Evolutionary conservation across 176 grass and related monocot genomes (phyloP).

Genomic region (Phyllostachys edulis): DNA sequence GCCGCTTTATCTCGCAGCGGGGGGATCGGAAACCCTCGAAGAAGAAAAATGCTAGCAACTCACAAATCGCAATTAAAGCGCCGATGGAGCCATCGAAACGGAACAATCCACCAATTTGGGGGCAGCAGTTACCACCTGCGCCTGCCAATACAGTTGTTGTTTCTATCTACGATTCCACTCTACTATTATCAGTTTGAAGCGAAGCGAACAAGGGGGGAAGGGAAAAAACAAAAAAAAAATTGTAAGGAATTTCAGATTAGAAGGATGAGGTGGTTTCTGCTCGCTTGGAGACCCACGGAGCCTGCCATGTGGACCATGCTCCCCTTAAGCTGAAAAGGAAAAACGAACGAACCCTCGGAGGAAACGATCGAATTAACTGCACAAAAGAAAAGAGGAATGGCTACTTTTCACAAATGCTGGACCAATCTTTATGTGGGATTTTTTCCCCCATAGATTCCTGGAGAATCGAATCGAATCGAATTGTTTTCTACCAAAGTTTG

Average conservation of each 20-base stretch:
- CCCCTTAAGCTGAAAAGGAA: neutral
- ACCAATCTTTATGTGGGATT: too few species aligned
- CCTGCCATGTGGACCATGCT: neutral
- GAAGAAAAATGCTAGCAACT: neutral
- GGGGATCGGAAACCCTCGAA: constrained; percentile 45
- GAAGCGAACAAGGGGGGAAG: neutral
- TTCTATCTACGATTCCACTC: neutral
- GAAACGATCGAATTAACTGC: too few species aligned
- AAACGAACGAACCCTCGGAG: too few species aligned
- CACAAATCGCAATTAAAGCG: constrained; percentile 28
- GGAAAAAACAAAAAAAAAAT: neutral
- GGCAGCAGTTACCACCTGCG: neutral
- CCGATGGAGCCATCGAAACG: constrained; percentile 22
- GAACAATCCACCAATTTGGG: neutral
- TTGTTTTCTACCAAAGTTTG: too few species aligned
- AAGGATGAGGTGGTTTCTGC: neutral
- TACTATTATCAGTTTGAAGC: constrained; percentile 9
- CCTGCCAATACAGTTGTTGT: constrained; percentile 9
- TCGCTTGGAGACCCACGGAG: neutral
- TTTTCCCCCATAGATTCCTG: too few species aligned
- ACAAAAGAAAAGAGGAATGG: too few species aligned
- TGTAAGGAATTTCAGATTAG: constrained; percentile 1
- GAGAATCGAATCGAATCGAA: too few species aligned
- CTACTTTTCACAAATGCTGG: too few species aligned
- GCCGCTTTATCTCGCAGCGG: constrained; percentile 17